phyloP scores from a whole-genome alignment of 1,284 basidiomycete genomes.

The Termitomyces sp. region DNA sequence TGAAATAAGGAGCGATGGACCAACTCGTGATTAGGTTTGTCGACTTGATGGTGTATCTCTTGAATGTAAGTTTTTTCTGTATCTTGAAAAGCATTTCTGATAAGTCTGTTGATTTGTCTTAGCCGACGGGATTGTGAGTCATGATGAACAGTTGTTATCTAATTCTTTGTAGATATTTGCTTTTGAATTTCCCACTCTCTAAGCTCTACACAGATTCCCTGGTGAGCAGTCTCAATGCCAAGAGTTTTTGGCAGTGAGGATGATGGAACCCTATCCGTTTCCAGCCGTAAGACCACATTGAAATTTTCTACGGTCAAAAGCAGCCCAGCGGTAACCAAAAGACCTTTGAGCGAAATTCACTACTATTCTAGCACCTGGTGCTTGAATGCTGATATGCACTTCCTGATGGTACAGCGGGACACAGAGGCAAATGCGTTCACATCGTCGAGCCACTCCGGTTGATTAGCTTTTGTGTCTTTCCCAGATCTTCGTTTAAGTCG shows the following conservation, averaged over 20 bases:
- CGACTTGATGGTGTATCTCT: conserved; percentile 13
- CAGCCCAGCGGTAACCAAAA: background rate
- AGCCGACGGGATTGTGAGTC: conserved; percentile 17
- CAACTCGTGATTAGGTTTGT: conserved; percentile 3
- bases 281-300: background rate
- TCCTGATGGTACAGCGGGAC: background rate
- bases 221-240: conserved; percentile 29
- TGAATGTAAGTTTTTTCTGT: conserved; percentile 6
- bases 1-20: background rate
- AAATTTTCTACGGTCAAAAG: background rate
- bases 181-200: conserved; percentile 25
- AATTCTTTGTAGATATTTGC: conserved; percentile 17
- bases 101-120: background rate
- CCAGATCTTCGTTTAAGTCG: conserved; percentile 11
- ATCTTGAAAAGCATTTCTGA: background rate
- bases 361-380: background rate
- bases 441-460: background rate
- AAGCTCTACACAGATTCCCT: conserved; percentile 30
- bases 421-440: background rate
- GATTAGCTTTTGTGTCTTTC: background rate
- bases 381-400: background rate
- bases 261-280: background rate
- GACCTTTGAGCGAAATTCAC: background rate
- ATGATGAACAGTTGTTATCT: background rate
- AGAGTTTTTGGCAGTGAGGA: conserved; percentile 13